Percentiles rank a stretch among this genome's conserved stretches.
Evolutionary conservation across 805 yeast species (phyloP).

Genomic region (Pichia scutulata): DNA sequence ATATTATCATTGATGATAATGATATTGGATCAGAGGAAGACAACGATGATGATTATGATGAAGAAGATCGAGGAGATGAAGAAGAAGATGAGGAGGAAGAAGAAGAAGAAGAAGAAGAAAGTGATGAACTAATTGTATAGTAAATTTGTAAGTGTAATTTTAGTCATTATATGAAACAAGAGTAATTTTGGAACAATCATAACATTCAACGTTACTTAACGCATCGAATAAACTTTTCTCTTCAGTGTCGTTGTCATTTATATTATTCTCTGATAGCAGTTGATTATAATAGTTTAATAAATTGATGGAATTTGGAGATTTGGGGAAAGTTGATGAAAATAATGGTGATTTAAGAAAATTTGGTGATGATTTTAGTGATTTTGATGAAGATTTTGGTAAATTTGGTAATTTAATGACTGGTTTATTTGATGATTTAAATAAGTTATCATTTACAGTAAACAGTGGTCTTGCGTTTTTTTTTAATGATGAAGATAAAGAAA

Average conservation of each 20-base stretch:
- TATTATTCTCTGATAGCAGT: background rate
- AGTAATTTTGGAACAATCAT: constrained; percentile 8
- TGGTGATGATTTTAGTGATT: background rate
- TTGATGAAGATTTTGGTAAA: background rate
- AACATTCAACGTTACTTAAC: constrained; percentile 8
- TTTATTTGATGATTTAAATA: background rate
- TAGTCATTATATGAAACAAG: constrained; percentile 1
- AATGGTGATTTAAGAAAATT: background rate
- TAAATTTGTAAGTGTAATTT: background rate
- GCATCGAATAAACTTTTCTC: constrained; percentile 10
- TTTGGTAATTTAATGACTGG: background rate
- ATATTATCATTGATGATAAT: background rate
- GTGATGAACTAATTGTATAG: constrained; percentile 1
- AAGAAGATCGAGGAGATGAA: constrained; percentile 4
- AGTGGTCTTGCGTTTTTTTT: too few relatives aligned
- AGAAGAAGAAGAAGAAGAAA: constrained; percentile 1
- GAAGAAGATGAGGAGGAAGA: constrained; percentile 5
- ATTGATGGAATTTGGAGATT: background rate
- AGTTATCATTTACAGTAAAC: too few relatives aligned
- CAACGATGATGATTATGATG: constrained; percentile 4
- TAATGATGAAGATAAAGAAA: too few relatives aligned
- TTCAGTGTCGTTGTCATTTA: background rate
- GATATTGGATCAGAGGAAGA: constrained; percentile 7
- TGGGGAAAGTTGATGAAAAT: background rate
- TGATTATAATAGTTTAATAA: background rate